These are phyloP conservation scores for Leishmania guyanensis DNA, from an alignment of 208 protist species.

Conservation along the genomic window DNA sequence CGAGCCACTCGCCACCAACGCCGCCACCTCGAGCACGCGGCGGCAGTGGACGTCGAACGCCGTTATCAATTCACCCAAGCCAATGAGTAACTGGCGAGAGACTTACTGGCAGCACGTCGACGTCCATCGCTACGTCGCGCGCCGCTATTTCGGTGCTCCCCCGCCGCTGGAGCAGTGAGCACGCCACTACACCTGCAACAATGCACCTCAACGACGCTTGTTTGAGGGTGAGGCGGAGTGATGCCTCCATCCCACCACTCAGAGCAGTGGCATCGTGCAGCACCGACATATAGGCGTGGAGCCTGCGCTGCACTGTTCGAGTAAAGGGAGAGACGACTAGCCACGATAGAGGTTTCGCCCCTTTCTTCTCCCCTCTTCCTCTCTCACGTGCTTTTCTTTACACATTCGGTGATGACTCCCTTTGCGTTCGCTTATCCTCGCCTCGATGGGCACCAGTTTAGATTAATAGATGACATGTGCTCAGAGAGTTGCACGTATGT, in stretches of 20 bases:
- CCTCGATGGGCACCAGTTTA: not conserved
- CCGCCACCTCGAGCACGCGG: not conserved
- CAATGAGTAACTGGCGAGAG: constrained; percentile 48
- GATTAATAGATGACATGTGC: not conserved
- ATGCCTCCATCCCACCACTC: no score
- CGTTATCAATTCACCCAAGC: constrained; percentile 24
- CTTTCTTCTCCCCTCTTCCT: not conserved
- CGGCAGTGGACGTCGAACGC: constrained; percentile 19
- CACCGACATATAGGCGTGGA: not conserved
- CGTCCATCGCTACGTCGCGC: constrained; percentile 79
- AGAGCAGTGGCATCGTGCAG: no score
- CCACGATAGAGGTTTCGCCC: not conserved
- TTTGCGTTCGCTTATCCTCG: not conserved
- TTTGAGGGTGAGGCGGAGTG: not conserved
- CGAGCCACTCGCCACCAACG: not conserved
- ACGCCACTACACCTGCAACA: not conserved
- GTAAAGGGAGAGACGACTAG: no score
- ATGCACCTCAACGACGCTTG: not conserved
- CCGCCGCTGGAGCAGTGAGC: constrained; percentile 53
- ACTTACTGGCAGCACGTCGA: constrained; percentile 76
- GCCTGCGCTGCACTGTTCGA: not conserved
- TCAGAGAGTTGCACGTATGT: not conserved
- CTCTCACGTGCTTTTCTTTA: not conserved
- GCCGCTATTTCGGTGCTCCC: constrained; percentile 63
- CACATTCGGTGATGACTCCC: not conserved